A percentile compares a stretch with the other conserved stretches of the same genome.
Evolutionary conservation across 2,329 filamentous ascomycete species (phyloP).

Genomic region (Epichloe sp.): DNA sequence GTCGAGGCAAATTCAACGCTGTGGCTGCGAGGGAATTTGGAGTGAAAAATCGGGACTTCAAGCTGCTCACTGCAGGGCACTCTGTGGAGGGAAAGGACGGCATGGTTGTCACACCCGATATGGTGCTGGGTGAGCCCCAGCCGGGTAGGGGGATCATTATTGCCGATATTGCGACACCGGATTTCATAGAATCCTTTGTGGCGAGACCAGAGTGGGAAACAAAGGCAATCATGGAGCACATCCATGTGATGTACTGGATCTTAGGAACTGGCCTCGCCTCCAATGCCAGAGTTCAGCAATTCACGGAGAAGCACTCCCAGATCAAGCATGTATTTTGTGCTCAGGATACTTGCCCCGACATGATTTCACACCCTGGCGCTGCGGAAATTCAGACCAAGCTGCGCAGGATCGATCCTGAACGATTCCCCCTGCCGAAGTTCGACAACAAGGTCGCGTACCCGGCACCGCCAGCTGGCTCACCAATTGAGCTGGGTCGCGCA

Average conservation of each 20-base stretch:
- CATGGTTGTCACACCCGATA: slow-evolving; percentile 62
- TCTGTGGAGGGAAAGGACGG: slow-evolving; percentile 53
- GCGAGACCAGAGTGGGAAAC: slow-evolving; percentile 59
- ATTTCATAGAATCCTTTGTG: slow-evolving; percentile 59
- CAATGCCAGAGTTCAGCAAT: slow-evolving; percentile 50
- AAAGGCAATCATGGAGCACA: slow-evolving; percentile 48
- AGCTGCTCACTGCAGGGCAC: slow-evolving; percentile 46
- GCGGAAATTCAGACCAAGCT: slow-evolving; percentile 56
- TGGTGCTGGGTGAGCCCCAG: slow-evolving; percentile 61
- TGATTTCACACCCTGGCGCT: slow-evolving; percentile 54
- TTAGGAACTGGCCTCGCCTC: slow-evolving; percentile 55
- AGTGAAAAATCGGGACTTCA: slow-evolving; percentile 45
- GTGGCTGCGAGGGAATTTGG: slow-evolving; percentile 50
- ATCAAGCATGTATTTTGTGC: slow-evolving; percentile 70
- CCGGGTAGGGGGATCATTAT: slow-evolving; percentile 64
- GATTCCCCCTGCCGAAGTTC: slow-evolving; percentile 58
- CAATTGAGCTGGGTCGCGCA: slow-evolving; percentile 26
- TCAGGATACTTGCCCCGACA: slow-evolving; percentile 60
- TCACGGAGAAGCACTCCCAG: slow-evolving; percentile 49
- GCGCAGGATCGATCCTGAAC: slow-evolving; percentile 56
- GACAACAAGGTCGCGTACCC: slow-evolving; percentile 33
- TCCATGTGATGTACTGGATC: slow-evolving; percentile 68
- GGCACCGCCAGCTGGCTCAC: slow-evolving; percentile 10
- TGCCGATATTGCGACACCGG: slow-evolving; percentile 59
- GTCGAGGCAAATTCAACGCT: slow-evolving; percentile 69